Base-by-base conservation (phyloP, 1,139 yeast genomes). In the Chernovozyma aurita region DNA sequence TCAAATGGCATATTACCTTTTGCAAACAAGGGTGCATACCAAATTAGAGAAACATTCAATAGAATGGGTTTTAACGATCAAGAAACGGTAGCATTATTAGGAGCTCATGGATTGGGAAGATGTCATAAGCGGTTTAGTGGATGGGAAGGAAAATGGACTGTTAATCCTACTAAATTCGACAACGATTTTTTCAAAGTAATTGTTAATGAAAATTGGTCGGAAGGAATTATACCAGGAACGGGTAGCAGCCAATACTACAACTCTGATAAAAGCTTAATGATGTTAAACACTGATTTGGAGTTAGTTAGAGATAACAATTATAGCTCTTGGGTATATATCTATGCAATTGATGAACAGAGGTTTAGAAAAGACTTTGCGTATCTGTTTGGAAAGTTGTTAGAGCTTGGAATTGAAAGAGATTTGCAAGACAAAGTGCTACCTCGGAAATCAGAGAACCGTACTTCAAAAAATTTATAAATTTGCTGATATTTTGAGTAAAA, bases 61-160 rank as follows among this genome's bases (percentile, higher is more conserved):
- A 62, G 83, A 42, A 68, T 80, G 73, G 87, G 87, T 2, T 77
- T 80, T 51, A 67, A 63, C 47, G 82, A 76, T 49, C 73, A 69
- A 48, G 86, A 80, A 52, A 73, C 77, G 21, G 87, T 80, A 9
- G 78, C 79, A 1, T 57, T 80, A 28, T 58, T 76, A 25, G 87
- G 87, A 11, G 82, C 83, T 2, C 86, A 80, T 55, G 72, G 77
- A 24, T 54, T 80, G 18, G 87, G 87, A 14, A 64, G 85, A 30
- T 76, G 85, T 46, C 86, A 80, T 50, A 66, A 71, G 36, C 59
- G 70, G 34, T 65, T 52, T 35, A 64, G 73, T 44, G 73, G 74
- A 5, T 69, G 69, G 58, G 64, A 63, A 31, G 75, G 74, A 2
- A 54, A 59, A 41, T 67, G 74, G 74, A 65, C 72, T 0, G 38